A percentile compares a stretch with the other conserved stretches of the same genome.
phyloP scores from a whole-genome alignment of 768 basidiomycete species.

The Hygrocybe punicea region DNA sequence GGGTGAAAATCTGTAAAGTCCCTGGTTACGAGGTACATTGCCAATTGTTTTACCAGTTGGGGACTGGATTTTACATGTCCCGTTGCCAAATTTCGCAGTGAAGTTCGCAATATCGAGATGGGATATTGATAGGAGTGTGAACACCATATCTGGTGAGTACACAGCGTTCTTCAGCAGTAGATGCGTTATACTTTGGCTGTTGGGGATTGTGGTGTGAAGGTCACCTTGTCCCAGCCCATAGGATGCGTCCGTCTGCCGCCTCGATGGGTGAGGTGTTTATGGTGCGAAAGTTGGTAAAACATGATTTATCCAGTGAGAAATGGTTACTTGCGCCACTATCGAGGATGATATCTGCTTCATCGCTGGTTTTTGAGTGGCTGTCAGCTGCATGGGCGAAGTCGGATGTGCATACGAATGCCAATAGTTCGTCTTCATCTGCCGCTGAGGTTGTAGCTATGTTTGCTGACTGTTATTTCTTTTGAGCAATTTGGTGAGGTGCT shows the following conservation, averaged over 20 bases:
- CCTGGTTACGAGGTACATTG: conserved; percentile 17
- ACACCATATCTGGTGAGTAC: conserved; percentile 27
- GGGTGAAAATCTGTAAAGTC: conserved; percentile 21
- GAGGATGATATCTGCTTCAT: conserved; percentile 12
- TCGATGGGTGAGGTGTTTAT: conserved; percentile 20
- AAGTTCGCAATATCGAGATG: conserved; percentile 18
- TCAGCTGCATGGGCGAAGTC: not conserved
- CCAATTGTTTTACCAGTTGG: conserved; percentile 13
- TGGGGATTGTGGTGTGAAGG: conserved; percentile 21
- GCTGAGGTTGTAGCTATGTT: not conserved
- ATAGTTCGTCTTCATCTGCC: conserved; percentile 4
- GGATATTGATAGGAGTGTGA: conserved; percentile 28
- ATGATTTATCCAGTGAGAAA: conserved; percentile 28
- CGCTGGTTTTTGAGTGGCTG: no score
- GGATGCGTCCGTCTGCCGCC: conserved; percentile 27
- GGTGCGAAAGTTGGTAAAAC: conserved; percentile 25
- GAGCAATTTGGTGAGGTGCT: not conserved
- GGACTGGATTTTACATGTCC: conserved; percentile 11
- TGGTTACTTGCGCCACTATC: conserved; percentile 36
- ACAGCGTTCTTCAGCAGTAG: conserved; percentile 22
- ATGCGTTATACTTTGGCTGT: conserved; percentile 15
- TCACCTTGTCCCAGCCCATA: conserved; percentile 30
- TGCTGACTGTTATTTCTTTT: not conserved
- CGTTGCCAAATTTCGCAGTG: conserved; percentile 11
- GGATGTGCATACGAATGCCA: conserved; percentile 1